Conservation (phyloP, 2,329 filamentous ascomycete genomes). For the Didymella sp. region DNA sequence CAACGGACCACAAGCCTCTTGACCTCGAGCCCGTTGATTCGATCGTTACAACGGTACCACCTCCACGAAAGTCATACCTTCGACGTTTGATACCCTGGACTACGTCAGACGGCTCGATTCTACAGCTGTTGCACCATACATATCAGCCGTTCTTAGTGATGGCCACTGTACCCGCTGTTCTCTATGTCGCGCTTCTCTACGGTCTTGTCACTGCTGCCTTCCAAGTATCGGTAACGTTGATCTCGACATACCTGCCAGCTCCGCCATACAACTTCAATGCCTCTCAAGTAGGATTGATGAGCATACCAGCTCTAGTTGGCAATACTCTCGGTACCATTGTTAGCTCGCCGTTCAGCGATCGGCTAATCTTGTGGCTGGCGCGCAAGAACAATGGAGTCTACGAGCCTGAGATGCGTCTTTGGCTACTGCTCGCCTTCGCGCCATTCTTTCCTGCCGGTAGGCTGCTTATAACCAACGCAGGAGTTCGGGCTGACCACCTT, state of each 20-base stretch:
- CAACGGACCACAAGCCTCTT: constrained; percentile 1
- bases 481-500: neutral
- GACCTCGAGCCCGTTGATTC: constrained; percentile 12
- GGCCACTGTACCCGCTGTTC: constrained; percentile 11
- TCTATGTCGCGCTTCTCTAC: constrained; percentile 17
- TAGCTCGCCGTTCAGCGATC: constrained; percentile 42
- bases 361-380: constrained; percentile 50
- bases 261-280: constrained; percentile 53
- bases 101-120: constrained; percentile 5
- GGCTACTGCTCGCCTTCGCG: constrained; percentile 16
- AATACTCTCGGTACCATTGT: constrained; percentile 44
- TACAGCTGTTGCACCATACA: constrained; percentile 4
- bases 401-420: constrained; percentile 60
- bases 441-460: constrained; percentile 20
- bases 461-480: neutral
- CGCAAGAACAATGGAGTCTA: constrained; percentile 58
- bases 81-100: constrained; percentile 9
- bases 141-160: constrained; percentile 16
- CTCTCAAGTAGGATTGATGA: constrained; percentile 51
- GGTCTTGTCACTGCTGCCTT: constrained; percentile 14
- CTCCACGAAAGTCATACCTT: constrained; percentile 13
- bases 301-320: constrained; percentile 48
- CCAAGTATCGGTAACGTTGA: constrained; percentile 11
- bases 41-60: neutral
- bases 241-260: constrained; percentile 7